A percentile compares a stretch with the other conserved stretches of the same genome.
Evolutionary conservation across 257 asterid genomes (phyloP).

Genomic region (Gynochthodes officinalis): DNA sequence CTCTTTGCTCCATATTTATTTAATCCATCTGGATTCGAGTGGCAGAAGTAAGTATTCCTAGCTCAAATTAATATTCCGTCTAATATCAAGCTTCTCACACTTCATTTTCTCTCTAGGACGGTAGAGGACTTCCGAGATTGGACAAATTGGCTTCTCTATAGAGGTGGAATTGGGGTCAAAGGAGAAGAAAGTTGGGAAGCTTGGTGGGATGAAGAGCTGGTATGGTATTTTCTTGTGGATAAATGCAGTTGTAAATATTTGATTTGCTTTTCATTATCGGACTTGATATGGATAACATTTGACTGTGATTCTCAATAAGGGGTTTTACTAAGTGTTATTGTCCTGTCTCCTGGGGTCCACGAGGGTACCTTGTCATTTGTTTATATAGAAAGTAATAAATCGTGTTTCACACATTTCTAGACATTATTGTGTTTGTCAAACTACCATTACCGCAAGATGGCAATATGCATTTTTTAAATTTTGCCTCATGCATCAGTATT

Average conservation of each 20-base stretch:
- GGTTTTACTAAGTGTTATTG: too few relatives aligned
- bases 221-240: constrained; percentile 28
- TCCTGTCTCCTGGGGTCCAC: not conserved
- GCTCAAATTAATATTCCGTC: constrained; percentile 12
- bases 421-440: too few relatives aligned
- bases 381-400: too few relatives aligned
- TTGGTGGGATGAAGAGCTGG: constrained; percentile 99
- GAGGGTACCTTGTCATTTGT: constrained; percentile 1
- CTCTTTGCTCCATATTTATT: constrained; percentile 94
- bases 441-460: not conserved
- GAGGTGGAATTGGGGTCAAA: constrained; percentile 99
- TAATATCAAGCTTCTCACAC: constrained; percentile 17
- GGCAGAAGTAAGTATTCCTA: constrained; percentile 84
- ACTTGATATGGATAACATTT: constrained; percentile 12
- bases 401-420: too few relatives aligned
- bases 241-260: constrained; percentile 6
- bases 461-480: not conserved
- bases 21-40: constrained; percentile 98
- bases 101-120: constrained; percentile 53
- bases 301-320: not conserved
- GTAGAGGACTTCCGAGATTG: constrained; percentile 97
- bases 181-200: constrained; percentile 99
- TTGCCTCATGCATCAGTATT: not conserved
- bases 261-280: constrained; percentile 18
- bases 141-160: constrained; percentile 98